A percentile compares a stretch with the other conserved stretches of the same genome.
Conservation (phyloP, 2,329 filamentous ascomycete genomes). For the Sodiomyces alkalinus region DNA sequence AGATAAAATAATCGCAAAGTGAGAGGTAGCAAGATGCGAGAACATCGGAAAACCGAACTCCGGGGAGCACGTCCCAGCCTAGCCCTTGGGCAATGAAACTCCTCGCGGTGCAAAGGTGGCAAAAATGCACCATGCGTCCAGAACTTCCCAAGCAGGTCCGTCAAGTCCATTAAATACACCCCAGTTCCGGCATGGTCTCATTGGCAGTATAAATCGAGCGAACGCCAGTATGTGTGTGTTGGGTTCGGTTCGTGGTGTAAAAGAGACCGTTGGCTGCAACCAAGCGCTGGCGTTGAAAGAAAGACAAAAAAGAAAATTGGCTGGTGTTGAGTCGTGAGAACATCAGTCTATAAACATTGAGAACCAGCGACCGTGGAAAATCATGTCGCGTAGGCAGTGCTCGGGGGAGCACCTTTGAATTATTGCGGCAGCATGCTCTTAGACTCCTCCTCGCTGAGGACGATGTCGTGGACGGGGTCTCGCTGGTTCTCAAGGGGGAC, state of each 20-base stretch:
- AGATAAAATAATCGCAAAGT: too few relatives aligned
- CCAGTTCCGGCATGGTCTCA: slow-evolving; percentile 3
- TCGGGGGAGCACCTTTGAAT: slow-evolving; percentile 11
- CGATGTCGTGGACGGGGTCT: slow-evolving; percentile 66
- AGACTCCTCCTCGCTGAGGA: slow-evolving; percentile 62
- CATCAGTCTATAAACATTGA: slow-evolving; percentile 14
- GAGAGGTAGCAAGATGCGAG: too few relatives aligned
- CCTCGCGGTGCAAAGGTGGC: too few relatives aligned
- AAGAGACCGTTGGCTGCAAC: too few relatives aligned
- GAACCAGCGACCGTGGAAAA: slow-evolving; percentile 4
- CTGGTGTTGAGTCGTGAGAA: slow-evolving; percentile 8
- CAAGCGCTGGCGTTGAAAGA: too few relatives aligned
- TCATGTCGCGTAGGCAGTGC: slow-evolving; percentile 3
- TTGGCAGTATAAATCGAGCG: slow-evolving; percentile 4
- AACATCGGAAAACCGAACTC: too few relatives aligned
- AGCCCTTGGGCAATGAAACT: too few relatives aligned
- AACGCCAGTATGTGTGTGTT: too few relatives aligned
- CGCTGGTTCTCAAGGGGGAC: slow-evolving; percentile 59
- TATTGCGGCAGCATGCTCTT: slow-evolving; percentile 52
- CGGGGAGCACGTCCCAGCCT: too few relatives aligned
- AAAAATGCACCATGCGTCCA: not conserved
- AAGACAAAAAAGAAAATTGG: slow-evolving; percentile 4
- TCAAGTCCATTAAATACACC: slow-evolving; percentile 2
- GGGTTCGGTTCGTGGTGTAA: too few relatives aligned
- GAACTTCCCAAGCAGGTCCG: slow-evolving; percentile 2